Conservation (phyloP, 225 moss, liverwort and hornwort species). For the Sphagnum contortum region DNA sequence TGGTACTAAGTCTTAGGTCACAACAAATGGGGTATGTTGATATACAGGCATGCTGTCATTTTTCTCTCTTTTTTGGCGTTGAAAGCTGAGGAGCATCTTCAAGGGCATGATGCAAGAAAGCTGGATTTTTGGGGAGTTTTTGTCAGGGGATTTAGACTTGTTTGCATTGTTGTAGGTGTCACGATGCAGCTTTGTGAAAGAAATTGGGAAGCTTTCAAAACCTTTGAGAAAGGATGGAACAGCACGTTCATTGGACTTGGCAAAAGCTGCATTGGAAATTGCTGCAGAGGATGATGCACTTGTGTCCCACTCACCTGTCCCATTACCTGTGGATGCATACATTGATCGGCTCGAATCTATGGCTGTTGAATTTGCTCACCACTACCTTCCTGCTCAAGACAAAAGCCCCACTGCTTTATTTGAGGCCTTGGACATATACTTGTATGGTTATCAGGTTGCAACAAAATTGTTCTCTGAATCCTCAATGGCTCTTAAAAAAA, state of each 20-base stretch:
- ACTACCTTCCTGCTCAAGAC: conserved; percentile 56
- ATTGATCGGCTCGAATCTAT: conserved; percentile 77
- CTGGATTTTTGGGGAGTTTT: background rate
- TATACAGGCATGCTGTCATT: too few species aligned
- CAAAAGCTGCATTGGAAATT: conserved; percentile 81
- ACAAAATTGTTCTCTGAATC: too few species aligned
- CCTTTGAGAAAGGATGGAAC: conserved; percentile 10
- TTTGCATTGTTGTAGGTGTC: conserved; percentile 16
- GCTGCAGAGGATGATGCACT: conserved; percentile 95
- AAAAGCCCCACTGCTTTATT: conserved; percentile 31
- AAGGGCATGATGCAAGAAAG: too few species aligned
- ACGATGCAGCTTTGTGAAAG: conserved; percentile 36
- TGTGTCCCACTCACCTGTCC: conserved; percentile 88
- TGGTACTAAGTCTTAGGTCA: too few species aligned
- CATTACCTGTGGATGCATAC: conserved; percentile 88
- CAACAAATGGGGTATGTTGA: too few species aligned
- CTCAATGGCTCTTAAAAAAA: too few species aligned
- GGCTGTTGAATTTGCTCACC: conserved; percentile 85
- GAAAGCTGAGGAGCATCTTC: too few species aligned
- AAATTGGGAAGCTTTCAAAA: conserved; percentile 51
- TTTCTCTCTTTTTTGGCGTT: too few species aligned
- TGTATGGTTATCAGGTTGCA: conserved; percentile 78
- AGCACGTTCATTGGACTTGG: conserved; percentile 42
- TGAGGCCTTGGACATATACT: conserved; percentile 69
- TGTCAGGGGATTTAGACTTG: background rate